Evolutionary conservation across 2,329 filamentous ascomycete species (phyloP), one percentile per base, ranked within the genome.

Genomic region (Fusarium hostae): DNA sequence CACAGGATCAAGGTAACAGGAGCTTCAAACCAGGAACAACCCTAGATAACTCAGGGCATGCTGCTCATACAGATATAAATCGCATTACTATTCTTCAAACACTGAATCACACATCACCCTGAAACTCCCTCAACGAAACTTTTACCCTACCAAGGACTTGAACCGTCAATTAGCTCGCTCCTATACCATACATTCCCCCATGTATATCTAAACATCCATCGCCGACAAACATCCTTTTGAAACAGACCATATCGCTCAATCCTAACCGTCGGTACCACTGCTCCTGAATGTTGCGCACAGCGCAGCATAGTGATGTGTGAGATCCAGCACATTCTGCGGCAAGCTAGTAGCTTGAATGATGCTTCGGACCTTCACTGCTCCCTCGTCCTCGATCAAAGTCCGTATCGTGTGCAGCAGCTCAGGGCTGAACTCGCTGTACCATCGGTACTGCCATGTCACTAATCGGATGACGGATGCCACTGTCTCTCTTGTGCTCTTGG

Each of bases 401-500:
- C 96, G 91, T 77, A 98, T 93, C 6, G 93, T 92, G 81, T 91
- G 94, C 59, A 99, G 88, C 45, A 99, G 87, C 72, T 95, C 91
- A 1, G 96, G 96, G 22, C 95, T 98, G 83, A 99, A 99, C 88
- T 99, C 96, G 62, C 95, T 98, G 84, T 99, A 99, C 96, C 96
- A 99, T 75, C 96, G 88, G 83, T 98, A 99, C 83, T 99, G 96
- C 96, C 96, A 99, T 16, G 95, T 96, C 37, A 98, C 94, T 44
- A 99, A 85, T 57, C 94, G 87, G 73, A 99, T 98, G 64, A 98
- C 86, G n/a, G 93, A 91, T 32, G 91, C 92, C 10, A 98, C 88
- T 63, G 91, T 94, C 67, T 94, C 92, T 68, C 94, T 86, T 6
- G 93, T 94, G 81, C 93, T 94, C 77, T 92, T 93, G 64, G 88